These are phyloP conservation scores for Pyrenophora seminiperda DNA, from an alignment of 2,329 filamentous ascomycete genomes.

Conservation along the genomic window DNA sequence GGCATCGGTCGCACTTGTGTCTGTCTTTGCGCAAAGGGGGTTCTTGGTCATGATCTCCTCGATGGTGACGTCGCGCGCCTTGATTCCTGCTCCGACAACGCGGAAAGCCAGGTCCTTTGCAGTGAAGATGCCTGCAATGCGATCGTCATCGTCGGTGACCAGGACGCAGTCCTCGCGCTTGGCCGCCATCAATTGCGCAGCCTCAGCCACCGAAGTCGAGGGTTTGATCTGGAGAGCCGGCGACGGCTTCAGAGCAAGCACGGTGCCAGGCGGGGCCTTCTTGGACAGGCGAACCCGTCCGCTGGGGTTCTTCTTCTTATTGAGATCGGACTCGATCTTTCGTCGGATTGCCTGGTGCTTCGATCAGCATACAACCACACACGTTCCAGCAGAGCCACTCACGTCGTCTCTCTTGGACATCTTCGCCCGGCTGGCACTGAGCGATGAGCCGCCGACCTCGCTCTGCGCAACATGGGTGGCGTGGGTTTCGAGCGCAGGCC, in stretches of 20 bases:
- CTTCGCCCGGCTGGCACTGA: slow-evolving; percentile 94
- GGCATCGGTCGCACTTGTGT: slow-evolving; percentile 97
- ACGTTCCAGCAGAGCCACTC: slow-evolving; percentile 45
- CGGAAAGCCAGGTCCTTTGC: slow-evolving; percentile 98
- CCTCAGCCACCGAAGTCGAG: slow-evolving; percentile 88
- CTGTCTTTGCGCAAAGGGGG: slow-evolving; percentile 92
- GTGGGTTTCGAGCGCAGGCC: slow-evolving; percentile 69
- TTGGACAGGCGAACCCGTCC: slow-evolving; percentile 80
- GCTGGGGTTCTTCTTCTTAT: slow-evolving; percentile 89
- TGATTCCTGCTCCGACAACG: slow-evolving; percentile 88
- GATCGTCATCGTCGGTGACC: slow-evolving; percentile 96
- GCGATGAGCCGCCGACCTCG: slow-evolving; percentile 67
- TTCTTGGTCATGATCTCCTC: slow-evolving; percentile 99
- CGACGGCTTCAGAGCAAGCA: slow-evolving; percentile 92
- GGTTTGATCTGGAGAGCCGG: slow-evolving; percentile 98
- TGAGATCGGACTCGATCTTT: slow-evolving; percentile 96
- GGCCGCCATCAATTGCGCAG: slow-evolving; percentile 96
- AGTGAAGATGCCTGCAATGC: slow-evolving; percentile 98
- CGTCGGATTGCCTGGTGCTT: slow-evolving; percentile 80
- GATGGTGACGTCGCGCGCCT: slow-evolving; percentile 88
- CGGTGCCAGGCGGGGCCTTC: slow-evolving; percentile 94
- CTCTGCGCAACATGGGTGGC: slow-evolving; percentile 55
- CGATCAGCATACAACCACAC: slow-evolving; percentile 9
- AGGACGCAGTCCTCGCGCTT: slow-evolving; percentile 98
- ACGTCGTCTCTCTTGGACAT: slow-evolving; percentile 99